These are phyloP conservation scores for Trichophaea hybrida DNA, from an alignment of 2,329 filamentous ascomycete species.

Conservation along the genomic window DNA sequence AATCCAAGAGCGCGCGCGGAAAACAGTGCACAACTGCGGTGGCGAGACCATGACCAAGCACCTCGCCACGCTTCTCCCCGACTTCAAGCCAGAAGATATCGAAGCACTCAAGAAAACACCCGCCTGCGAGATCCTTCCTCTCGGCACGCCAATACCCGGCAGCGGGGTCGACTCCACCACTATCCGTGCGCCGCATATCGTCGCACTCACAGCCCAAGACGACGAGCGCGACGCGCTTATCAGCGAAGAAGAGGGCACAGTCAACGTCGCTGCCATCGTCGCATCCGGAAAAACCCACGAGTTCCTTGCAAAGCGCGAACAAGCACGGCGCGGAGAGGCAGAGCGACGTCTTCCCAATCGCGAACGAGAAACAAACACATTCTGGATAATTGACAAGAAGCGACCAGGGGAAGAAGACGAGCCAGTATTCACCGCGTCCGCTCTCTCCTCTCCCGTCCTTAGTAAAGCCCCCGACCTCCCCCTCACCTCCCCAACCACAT, in stretches of 20 bases:
- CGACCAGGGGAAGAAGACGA: slow-evolving; percentile 29
- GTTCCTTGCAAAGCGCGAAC: slow-evolving; percentile 69
- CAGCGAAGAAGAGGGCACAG: slow-evolving; percentile 52
- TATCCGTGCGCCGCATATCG: slow-evolving; percentile 30
- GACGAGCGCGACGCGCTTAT: slow-evolving; percentile 30
- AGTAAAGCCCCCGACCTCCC: slow-evolving; percentile 13
- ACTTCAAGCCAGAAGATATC: slow-evolving; percentile 51
- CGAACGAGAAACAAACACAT: slow-evolving; percentile 53
- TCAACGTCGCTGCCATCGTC: slow-evolving; percentile 75
- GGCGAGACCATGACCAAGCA: slow-evolving; percentile 74
- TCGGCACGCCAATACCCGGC: slow-evolving; percentile 35
- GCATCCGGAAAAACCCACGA: slow-evolving; percentile 68
- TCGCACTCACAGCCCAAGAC: slow-evolving; percentile 26
- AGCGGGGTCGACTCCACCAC: slow-evolving; percentile 36
- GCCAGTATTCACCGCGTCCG: background rate
- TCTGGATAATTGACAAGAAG: slow-evolving; percentile 60
- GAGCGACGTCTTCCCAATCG: slow-evolving; percentile 56
- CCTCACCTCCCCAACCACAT: slow-evolving; percentile 15
- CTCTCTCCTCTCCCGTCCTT: slow-evolving; percentile 5
- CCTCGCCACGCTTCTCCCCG: slow-evolving; percentile 53
- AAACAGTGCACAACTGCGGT: slow-evolving; percentile 53
- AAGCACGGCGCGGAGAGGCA: slow-evolving; percentile 44
- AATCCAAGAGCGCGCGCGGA: slow-evolving; percentile 53
- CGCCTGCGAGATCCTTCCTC: slow-evolving; percentile 53
- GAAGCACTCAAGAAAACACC: slow-evolving; percentile 54